Percentiles rank a stretch among this genome's conserved stretches.
These are phyloP conservation scores for Plasmodium billcollinsi DNA, from an alignment of 169 alveolate species.

Conservation along the genomic window DNA sequence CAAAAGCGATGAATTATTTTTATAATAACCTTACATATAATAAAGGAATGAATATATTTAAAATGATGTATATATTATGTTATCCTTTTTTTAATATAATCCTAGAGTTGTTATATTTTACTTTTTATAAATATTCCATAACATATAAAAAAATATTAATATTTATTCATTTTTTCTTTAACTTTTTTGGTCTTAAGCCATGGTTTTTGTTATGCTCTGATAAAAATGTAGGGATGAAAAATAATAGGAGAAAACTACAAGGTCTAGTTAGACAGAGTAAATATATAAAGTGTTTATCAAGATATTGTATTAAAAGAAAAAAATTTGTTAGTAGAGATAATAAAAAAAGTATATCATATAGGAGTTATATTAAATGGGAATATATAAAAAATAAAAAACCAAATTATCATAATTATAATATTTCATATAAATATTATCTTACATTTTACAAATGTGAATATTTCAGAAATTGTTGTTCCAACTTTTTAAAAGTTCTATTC, in stretches of 20 bases:
- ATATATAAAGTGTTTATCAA: too few relatives aligned
- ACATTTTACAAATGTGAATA: too few relatives aligned
- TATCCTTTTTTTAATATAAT: conserved; percentile 20
- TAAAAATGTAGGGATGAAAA: background rate
- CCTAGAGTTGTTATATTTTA: conserved; percentile 27
- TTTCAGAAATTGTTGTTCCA: background rate
- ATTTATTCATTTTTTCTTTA: conserved; percentile 47
- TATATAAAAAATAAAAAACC: too few relatives aligned
- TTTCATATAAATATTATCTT: too few relatives aligned
- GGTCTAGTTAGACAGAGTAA: background rate
- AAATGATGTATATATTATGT: conserved; percentile 19
- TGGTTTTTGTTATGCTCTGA: conserved; percentile 18
- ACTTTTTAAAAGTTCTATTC: conserved; percentile 13
- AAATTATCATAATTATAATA: too few relatives aligned
- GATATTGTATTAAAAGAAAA: background rate
- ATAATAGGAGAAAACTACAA: background rate
- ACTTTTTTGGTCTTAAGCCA: conserved; percentile 25
- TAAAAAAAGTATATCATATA: background rate
- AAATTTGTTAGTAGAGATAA: background rate
- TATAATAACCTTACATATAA: conserved; percentile 47
- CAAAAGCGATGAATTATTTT: conserved; percentile 25
- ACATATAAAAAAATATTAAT: conserved; percentile 17
- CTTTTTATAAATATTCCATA: conserved; percentile 38
- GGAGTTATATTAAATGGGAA: too few relatives aligned
- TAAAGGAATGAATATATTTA: conserved; percentile 57